phyloP scores from a whole-genome alignment of 108 stramenopile genomes.

The Skeletonema grethae region DNA sequence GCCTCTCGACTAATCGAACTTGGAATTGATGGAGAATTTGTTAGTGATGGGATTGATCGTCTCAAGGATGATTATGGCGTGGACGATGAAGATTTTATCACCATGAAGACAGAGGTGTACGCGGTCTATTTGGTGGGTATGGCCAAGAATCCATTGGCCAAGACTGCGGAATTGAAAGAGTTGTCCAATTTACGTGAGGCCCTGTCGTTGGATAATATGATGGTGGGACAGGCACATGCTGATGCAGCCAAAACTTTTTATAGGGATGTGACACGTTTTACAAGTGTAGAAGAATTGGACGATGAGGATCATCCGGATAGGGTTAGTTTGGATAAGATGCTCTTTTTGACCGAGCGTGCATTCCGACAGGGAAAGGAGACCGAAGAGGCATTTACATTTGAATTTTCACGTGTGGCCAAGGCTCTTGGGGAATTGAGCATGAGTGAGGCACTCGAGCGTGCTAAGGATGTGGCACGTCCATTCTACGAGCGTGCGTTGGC shows the following conservation, averaged over 20 bases:
- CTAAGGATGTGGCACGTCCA: constrained; percentile 68
- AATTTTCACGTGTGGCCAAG: constrained; percentile 77
- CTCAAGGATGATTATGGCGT: constrained; percentile 39
- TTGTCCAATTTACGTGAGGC: constrained; percentile 52
- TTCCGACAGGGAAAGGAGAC: constrained; percentile 74
- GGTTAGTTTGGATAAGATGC: constrained; percentile 73
- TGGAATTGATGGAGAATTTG: constrained; percentile 26
- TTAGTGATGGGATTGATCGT: constrained; percentile 23
- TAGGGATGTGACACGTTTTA: constrained; percentile 61
- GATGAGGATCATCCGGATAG: constrained; percentile 79
- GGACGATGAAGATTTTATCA: constrained; percentile 64
- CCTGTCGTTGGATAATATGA: constrained; percentile 64
- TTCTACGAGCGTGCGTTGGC: constrained; percentile 81
- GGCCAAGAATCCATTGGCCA: constrained; percentile 68
- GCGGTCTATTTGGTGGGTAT: constrained; percentile 72
- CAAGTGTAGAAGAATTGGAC: constrained; percentile 75
- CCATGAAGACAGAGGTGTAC: constrained; percentile 67
- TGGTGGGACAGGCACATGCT: constrained; percentile 82
- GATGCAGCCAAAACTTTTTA: constrained; percentile 70
- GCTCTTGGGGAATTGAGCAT: constrained; percentile 51
- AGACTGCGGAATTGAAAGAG: constrained; percentile 79
- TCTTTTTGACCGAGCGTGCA: constrained; percentile 80
- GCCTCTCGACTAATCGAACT: constrained; percentile 23
- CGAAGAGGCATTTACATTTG: constrained; percentile 80
- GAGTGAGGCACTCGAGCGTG: constrained; percentile 56